Evolutionary conservation across 2,329 filamentous ascomycete species (phyloP).

Genomic region (Epichloe festucae): DNA sequence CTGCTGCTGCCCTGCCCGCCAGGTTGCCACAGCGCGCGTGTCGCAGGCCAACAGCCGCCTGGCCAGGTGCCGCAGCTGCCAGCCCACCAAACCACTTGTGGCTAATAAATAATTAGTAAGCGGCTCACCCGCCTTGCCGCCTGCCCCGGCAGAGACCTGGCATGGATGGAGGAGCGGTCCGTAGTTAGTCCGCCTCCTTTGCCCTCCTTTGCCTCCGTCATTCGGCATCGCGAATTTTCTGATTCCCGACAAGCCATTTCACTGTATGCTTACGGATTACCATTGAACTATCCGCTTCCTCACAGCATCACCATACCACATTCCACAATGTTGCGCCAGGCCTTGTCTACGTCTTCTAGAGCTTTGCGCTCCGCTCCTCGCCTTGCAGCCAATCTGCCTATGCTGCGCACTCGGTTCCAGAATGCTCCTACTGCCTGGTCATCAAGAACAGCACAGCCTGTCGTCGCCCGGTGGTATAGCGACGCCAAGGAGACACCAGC

Average conservation of each 20-base stretch:
- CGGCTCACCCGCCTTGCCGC: too few species aligned
- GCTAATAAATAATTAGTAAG: neutral
- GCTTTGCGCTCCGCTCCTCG: constrained; percentile 29
- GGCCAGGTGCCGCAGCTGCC: neutral
- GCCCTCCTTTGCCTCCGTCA: constrained; percentile 4
- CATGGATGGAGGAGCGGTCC: constrained; percentile 9
- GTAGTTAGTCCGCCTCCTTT: constrained; percentile 16
- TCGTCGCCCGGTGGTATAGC: constrained; percentile 34
- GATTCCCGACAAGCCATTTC: neutral
- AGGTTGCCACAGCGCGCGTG: constrained; percentile 24
- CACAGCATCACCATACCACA: constrained; percentile 3
- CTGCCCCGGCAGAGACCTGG: too few species aligned
- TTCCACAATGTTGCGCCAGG: constrained; percentile 33
- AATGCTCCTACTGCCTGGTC: constrained; percentile 22
- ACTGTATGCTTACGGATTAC: neutral
- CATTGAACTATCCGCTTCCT: constrained; percentile 8
- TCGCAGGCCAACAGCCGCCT: neutral
- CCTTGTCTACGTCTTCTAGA: constrained; percentile 29
- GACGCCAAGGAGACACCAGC: constrained; percentile 26
- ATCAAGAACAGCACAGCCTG: constrained; percentile 23
- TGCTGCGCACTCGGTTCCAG: constrained; percentile 26
- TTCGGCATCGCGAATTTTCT: constrained; percentile 18
- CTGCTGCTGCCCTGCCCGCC: neutral
- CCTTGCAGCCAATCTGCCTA: constrained; percentile 21
- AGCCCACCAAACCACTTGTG: neutral